Base-by-base conservation (phyloP, 129 eudicot genomes). In the Escallonia herrerae region DNA sequence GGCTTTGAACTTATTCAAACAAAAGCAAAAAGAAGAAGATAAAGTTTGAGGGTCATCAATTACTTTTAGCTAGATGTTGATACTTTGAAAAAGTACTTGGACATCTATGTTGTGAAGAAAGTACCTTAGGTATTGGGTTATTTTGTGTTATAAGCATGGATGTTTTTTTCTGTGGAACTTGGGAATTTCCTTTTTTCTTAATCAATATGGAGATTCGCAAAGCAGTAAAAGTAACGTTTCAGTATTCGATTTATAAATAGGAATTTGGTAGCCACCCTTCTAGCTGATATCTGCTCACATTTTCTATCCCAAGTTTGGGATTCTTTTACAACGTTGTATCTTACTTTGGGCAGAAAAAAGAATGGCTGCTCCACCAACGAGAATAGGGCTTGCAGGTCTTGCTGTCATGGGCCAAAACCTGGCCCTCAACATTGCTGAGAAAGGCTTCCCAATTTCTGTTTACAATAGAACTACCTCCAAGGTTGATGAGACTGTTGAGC, bases 401-500 rank as follows among this genome's bases (percentile, higher is more conserved):
- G 95, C 95, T 14, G 90, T 86, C 64, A 86, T 86, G 95, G 95
- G 95, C 33, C 90, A 86, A 77, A 86, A 86, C 53, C 90, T 86
- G 22, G 95, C 95, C 72, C 95, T 86, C 47, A 86, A 86, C 78
- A 86, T 86, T 55, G 89, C 95, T 5, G 95, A 86, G 61, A 86
- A 86, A 86, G 94, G 94, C 43, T 86, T 82, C 79, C 89, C 89
- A 3, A 86, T 86, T 22, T 86, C 94, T 40, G 82, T 83, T 68
- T 86, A 86, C 82, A 86, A 86, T 49, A 59, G 95, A 6, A 86
- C 84, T 40, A 77, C 89, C 50, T 77, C 82, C 60, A 86, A 86
- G 76, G 95, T 82, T 38, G 95, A 86, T 37, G 95, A 86, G 72
- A 82, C 95, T 1, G 81, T 83, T 5, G 84, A 77, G 58, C 62